Conservation (phyloP, 1,284 basidiomycete genomes). For the Puccinia triticina region DNA sequence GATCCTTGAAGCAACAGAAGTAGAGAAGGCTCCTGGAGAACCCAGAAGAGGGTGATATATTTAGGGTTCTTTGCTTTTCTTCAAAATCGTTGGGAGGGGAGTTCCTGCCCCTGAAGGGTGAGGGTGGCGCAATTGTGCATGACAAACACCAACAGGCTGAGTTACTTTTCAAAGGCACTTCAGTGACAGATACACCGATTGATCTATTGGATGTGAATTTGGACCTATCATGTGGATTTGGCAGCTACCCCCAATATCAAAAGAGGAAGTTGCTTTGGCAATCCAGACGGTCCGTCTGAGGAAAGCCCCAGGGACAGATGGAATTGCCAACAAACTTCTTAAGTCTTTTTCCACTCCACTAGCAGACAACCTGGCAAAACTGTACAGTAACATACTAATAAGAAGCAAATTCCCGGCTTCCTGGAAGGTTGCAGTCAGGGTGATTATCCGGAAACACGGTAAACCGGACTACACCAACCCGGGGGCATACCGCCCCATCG, state of each 20-base stretch:
- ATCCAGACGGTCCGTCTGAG: not conserved
- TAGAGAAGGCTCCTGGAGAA: not conserved
- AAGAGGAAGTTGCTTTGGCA: not conserved
- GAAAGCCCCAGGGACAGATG: not conserved
- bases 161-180: not conserved
- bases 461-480: too few relatives aligned
- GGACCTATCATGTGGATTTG: not conserved
- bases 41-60: not conserved
- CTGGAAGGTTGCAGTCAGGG: not conserved
- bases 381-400: not conserved
- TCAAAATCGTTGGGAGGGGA: not conserved
- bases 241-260: not conserved
- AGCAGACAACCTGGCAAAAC: too few relatives aligned
- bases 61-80: not conserved
- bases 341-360: not conserved
- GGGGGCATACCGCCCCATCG: constrained; percentile 13
- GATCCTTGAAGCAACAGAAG: not conserved
- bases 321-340: not conserved
- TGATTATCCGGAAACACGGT: not conserved
- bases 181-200: not conserved
- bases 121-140: not conserved
- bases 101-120: not conserved
- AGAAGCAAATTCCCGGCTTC: not conserved
- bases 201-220: not conserved
- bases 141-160: not conserved